Evolutionary conservation across 2,329 filamentous ascomycete species (phyloP).

Genomic region (Penicillium sp.): DNA sequence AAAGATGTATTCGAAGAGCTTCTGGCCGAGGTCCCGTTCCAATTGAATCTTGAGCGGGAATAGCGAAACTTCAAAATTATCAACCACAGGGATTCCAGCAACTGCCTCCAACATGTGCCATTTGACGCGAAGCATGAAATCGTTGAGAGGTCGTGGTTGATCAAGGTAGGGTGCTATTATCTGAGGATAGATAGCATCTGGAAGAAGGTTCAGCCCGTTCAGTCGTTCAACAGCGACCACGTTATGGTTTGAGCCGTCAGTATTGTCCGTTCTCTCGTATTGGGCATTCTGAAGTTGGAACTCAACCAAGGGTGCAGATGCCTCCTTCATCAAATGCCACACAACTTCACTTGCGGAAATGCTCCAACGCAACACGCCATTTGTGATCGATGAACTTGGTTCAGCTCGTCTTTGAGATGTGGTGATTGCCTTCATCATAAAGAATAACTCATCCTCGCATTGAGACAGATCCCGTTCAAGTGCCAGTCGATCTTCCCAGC

Average conservation of each 20-base stretch:
- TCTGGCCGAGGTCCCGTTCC: slow-evolving; percentile 87
- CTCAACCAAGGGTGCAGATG: slow-evolving; percentile 83
- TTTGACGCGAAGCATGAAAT: slow-evolving; percentile 88
- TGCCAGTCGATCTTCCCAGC: slow-evolving; percentile 86
- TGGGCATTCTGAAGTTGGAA: slow-evolving; percentile 87
- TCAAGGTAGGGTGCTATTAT: slow-evolving; percentile 91
- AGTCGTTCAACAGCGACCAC: slow-evolving; percentile 83
- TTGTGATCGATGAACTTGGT: slow-evolving; percentile 64
- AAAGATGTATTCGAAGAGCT: slow-evolving; percentile 96
- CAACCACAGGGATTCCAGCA: slow-evolving; percentile 93
- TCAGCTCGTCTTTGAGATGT: slow-evolving; percentile 85
- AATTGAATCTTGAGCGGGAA: slow-evolving; percentile 92
- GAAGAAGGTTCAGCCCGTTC: slow-evolving; percentile 82
- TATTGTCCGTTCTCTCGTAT: slow-evolving; percentile 94
- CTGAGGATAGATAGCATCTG: slow-evolving; percentile 88
- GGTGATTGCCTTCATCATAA: slow-evolving; percentile 99
- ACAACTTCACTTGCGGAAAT: slow-evolving; percentile 94
- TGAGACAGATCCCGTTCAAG: slow-evolving; percentile 83
- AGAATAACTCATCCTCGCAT: slow-evolving; percentile 97
- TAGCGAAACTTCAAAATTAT: slow-evolving; percentile 91
- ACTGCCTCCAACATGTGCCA: slow-evolving; percentile 99
- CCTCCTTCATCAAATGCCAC: slow-evolving; percentile 90
- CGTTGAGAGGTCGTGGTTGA: slow-evolving; percentile 55
- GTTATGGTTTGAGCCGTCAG: slow-evolving; percentile 94
- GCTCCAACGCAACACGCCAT: slow-evolving; percentile 82